A percentile compares a stretch with the other conserved stretches of the same genome.
Evolutionary conservation across 2,329 filamentous ascomycete species (phyloP).

Genomic region (Cladosporium sp.): DNA sequence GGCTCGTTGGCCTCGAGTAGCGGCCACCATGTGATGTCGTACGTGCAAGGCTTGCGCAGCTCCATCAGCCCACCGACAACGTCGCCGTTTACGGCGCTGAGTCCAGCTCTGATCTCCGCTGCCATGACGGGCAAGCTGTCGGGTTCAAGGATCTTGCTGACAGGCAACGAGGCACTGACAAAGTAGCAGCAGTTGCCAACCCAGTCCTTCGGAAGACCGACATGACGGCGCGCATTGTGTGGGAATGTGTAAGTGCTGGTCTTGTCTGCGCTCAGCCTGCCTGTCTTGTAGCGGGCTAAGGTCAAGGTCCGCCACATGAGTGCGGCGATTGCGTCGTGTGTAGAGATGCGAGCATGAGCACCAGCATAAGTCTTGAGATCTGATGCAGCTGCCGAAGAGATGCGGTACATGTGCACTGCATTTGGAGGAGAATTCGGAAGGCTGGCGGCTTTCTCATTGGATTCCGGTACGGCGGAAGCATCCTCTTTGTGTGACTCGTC

Average conservation of each 20-base stretch:
- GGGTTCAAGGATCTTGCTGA: conserved; percentile 13
- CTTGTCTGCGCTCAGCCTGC: conserved; percentile 16
- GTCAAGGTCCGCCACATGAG: conserved; percentile 19
- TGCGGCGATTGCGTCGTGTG: conserved; percentile 21
- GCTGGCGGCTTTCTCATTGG: not conserved
- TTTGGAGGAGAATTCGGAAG: not conserved
- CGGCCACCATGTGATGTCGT: conserved; percentile 19
- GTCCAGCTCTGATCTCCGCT: conserved; percentile 15
- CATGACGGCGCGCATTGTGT: conserved; percentile 18
- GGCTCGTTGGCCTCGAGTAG: conserved; percentile 13
- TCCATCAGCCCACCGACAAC: conserved; percentile 16
- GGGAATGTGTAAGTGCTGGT: conserved; percentile 18
- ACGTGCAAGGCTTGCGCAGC: conserved; percentile 14
- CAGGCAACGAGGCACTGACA: conserved; percentile 14
- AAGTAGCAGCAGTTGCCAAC: conserved; percentile 22
- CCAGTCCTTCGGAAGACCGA: conserved; percentile 16
- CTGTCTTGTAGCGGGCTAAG: conserved; percentile 14
- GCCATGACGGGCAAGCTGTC: conserved; percentile 18
- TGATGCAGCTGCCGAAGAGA: not conserved
- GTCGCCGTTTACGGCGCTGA: conserved; percentile 14
- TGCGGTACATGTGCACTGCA: not conserved
- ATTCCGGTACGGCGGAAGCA: not conserved
- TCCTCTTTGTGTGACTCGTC: not conserved
- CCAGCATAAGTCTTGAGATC: conserved; percentile 16
- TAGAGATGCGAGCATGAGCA: conserved; percentile 14